phyloP scores from a whole-genome alignment of 1,284 basidiomycete genomes.

The Uromyces viciae-fabae region DNA sequence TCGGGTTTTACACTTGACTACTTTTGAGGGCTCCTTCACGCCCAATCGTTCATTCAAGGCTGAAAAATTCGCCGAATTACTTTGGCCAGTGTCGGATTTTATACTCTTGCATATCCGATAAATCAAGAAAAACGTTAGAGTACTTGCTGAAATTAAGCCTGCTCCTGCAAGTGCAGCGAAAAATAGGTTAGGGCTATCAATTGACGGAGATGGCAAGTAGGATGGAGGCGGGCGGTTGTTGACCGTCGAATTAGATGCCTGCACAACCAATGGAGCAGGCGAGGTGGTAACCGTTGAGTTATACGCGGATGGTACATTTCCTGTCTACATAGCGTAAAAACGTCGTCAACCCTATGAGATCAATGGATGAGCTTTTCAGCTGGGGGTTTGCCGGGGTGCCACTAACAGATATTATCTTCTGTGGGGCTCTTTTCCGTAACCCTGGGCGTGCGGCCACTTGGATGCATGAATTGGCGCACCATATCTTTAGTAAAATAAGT shows the following conservation, averaged over 20 bases:
- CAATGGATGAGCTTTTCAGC: neutral
- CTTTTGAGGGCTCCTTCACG: neutral
- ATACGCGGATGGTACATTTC: neutral
- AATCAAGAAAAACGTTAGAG: neutral
- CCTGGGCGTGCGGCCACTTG: neutral
- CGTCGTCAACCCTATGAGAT: neutral
- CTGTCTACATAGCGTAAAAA: neutral
- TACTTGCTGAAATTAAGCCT: slow-evolving; percentile 3
- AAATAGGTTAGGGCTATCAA: neutral
- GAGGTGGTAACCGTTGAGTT: neutral
- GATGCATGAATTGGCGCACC: slow-evolving; percentile 13
- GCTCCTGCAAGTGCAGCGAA: neutral
- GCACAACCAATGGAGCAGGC: slow-evolving; percentile 2
- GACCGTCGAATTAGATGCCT: slow-evolving; percentile 19
- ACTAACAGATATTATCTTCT: slow-evolving; percentile 8
- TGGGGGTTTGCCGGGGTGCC: neutral
- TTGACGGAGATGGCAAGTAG: neutral
- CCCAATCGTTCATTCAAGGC: neutral
- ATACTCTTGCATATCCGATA: slow-evolving; percentile 1
- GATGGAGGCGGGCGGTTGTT: neutral
- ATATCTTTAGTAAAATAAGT: neutral
- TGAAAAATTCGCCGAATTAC: neutral
- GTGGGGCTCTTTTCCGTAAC: neutral
- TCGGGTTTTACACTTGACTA: slow-evolving; percentile 6
- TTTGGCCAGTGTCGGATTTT: neutral